Conservation (phyloP, 306 rosid species). For the Arachis stenosperma region DNA sequence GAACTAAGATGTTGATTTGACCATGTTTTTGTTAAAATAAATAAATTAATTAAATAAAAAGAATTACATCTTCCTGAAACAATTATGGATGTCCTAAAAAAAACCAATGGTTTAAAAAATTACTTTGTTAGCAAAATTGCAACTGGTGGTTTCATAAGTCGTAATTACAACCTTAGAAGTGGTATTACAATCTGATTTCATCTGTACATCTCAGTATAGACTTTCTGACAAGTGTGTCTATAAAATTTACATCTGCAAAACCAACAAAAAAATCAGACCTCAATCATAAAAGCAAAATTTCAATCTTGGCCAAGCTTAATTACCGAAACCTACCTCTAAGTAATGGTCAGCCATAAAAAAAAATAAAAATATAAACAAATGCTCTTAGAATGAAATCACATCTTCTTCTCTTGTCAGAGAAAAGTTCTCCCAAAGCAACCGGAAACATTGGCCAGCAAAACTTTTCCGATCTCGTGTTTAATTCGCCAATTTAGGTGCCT, state of each 20-base stretch:
- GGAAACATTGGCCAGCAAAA: conserved; percentile 12
- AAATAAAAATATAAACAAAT: background rate
- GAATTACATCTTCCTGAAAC: background rate
- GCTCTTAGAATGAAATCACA: background rate
- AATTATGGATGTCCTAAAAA: background rate
- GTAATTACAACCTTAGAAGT: conserved; percentile 33
- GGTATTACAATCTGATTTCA: conserved; percentile 34
- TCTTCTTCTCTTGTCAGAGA: conserved; percentile 17
- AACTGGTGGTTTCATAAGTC: conserved; percentile 13
- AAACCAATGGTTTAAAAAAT: background rate
- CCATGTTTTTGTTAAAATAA: too few relatives aligned
- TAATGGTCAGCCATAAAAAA: conserved; percentile 2
- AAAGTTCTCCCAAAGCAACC: conserved; percentile 24
- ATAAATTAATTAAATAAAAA: too few relatives aligned
- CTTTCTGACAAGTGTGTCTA: conserved; percentile 12
- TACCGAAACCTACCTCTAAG: conserved; percentile 34
- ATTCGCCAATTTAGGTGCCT: background rate
- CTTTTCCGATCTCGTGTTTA: conserved; percentile 26
- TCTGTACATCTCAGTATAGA: conserved; percentile 45
- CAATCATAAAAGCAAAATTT: conserved; percentile 41
- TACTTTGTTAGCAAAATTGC: conserved; percentile 11
- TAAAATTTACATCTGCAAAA: conserved; percentile 40
- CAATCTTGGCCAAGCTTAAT: conserved; percentile 41
- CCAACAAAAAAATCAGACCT: conserved; percentile 18
- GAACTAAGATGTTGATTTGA: too few relatives aligned